Percentiles rank a stretch among this genome's conserved stretches.
These are phyloP conservation scores for Elaeagnus macrophylla DNA, from an alignment of 306 rosid species.

Conservation along the genomic window DNA sequence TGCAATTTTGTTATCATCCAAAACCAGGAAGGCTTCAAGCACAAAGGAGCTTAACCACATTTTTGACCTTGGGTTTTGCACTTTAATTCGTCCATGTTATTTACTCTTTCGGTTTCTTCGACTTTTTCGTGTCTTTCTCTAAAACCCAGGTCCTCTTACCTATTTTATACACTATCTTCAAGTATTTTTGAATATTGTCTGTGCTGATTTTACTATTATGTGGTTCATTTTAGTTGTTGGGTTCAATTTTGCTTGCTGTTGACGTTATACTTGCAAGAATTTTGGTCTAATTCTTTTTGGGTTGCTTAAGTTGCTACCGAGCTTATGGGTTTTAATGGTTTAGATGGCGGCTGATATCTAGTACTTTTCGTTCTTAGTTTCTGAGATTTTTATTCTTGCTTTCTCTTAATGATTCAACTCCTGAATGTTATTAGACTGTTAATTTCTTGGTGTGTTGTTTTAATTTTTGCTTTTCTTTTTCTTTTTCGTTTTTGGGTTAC, in stretches of 20 bases:
- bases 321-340: slow-evolving; percentile 8
- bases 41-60: slow-evolving; percentile 4
- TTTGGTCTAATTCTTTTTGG: slow-evolving; percentile 1
- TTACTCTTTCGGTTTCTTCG: slow-evolving; percentile 12
- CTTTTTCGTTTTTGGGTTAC: background rate
- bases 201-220: background rate
- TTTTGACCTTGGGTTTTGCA: slow-evolving; percentile 16
- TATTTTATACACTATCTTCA: background rate
- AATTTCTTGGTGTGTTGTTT: slow-evolving; percentile 1
- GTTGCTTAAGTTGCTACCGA: background rate
- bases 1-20: no score
- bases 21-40: background rate
- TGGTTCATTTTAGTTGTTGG: slow-evolving; percentile 2
- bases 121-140: slow-evolving; percentile 17
- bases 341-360: background rate
- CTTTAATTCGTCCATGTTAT: slow-evolving; percentile 20
- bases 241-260: background rate
- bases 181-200: background rate
- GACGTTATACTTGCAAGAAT: background rate
- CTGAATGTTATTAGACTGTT: background rate
- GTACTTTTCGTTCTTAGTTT: background rate
- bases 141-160: slow-evolving; percentile 19
- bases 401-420: background rate
- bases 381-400: background rate
- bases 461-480: slow-evolving; percentile 5